phyloP scores from a whole-genome alignment of 805 yeast species.

The Sugiyamaella smithiae region DNA sequence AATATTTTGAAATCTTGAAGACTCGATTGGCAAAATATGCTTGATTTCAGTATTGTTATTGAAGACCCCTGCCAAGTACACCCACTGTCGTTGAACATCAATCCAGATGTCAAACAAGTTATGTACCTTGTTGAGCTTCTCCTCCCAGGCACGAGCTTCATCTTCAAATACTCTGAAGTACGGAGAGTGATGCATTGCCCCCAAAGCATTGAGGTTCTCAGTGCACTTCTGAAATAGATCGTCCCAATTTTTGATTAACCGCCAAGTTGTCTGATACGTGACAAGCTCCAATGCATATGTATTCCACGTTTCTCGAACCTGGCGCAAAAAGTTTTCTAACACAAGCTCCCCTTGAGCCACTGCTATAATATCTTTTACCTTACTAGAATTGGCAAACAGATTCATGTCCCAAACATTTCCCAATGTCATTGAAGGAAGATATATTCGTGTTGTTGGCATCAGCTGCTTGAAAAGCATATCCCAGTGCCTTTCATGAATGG shows the following conservation, averaged over 20 bases:
- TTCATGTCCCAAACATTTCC: slow-evolving; percentile 63
- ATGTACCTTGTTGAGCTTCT: slow-evolving; percentile 49
- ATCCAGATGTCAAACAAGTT: slow-evolving; percentile 66
- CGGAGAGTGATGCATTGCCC: slow-evolving; percentile 69
- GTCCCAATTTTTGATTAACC: slow-evolving; percentile 69
- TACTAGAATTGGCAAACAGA: slow-evolving; percentile 43
- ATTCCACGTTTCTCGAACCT: slow-evolving; percentile 58
- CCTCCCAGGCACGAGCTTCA: slow-evolving; percentile 54
- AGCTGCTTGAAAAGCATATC: slow-evolving; percentile 41
- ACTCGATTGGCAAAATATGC: slow-evolving; percentile 65
- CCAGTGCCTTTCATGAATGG: slow-evolving; percentile 71
- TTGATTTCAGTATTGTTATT: slow-evolving; percentile 52
- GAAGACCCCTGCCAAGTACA: slow-evolving; percentile 78
- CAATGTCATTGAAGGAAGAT: slow-evolving; percentile 39
- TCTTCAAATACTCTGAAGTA: slow-evolving; percentile 59
- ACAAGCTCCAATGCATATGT: slow-evolving; percentile 49
- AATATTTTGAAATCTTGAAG: slow-evolving; percentile 59
- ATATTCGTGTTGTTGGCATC: slow-evolving; percentile 15
- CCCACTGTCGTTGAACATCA: slow-evolving; percentile 86
- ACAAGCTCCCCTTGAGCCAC: slow-evolving; percentile 72
- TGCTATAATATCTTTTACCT: slow-evolving; percentile 48
- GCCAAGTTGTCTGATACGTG: slow-evolving; percentile 49
- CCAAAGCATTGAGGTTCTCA: slow-evolving; percentile 59
- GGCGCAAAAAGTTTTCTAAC: slow-evolving; percentile 54
- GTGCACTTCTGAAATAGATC: slow-evolving; percentile 53